Evolutionary conservation across 2,329 filamentous ascomycete genomes (phyloP).

Genomic region (Aspergillus amoenus): DNA sequence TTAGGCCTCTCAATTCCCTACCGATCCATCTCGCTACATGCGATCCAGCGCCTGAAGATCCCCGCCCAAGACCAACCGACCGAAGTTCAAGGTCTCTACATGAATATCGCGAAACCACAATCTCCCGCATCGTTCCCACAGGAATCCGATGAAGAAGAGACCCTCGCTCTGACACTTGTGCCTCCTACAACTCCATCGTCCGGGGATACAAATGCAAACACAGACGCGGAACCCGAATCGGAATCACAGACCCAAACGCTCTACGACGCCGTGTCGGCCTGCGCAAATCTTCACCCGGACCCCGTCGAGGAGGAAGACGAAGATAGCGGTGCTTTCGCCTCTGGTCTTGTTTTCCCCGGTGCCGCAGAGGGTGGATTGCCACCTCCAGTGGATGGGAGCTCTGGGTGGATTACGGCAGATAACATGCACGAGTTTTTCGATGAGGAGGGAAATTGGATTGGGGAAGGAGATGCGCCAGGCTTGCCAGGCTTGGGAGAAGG

Average conservation of each 20-base stretch:
- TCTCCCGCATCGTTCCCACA: constrained; percentile 20
- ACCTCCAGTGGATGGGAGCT: constrained; percentile 49
- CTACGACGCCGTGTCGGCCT: constrained; percentile 47
- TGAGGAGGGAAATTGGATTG: constrained; percentile 75
- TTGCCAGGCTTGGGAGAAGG: constrained; percentile 52
- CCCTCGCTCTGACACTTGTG: constrained; percentile 45
- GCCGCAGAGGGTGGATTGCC: constrained; percentile 39
- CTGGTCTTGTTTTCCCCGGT: constrained; percentile 38
- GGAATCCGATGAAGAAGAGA: constrained; percentile 43
- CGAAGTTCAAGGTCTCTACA: constrained; percentile 47
- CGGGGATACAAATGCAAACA: constrained; percentile 6
- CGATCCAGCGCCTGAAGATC: constrained; percentile 45
- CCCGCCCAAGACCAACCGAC: constrained; percentile 21
- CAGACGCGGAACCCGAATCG: constrained; percentile 21
- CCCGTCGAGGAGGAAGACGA: constrained; percentile 32
- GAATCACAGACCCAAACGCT: constrained; percentile 43
- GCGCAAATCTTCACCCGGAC: constrained; percentile 51
- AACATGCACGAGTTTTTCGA: constrained; percentile 86
- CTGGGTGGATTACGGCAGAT: constrained; percentile 73
- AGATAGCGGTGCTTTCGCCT: constrained; percentile 29
- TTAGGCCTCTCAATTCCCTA: constrained; percentile 48
- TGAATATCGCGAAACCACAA: constrained; percentile 43
- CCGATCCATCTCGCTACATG: constrained; percentile 49
- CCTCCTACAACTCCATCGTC: constrained; percentile 21
- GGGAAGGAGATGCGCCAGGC: constrained; percentile 45